Evolutionary conservation across 2,329 filamentous ascomycete genomes (phyloP).

Genomic region (Calonectria fujianensis): DNA sequence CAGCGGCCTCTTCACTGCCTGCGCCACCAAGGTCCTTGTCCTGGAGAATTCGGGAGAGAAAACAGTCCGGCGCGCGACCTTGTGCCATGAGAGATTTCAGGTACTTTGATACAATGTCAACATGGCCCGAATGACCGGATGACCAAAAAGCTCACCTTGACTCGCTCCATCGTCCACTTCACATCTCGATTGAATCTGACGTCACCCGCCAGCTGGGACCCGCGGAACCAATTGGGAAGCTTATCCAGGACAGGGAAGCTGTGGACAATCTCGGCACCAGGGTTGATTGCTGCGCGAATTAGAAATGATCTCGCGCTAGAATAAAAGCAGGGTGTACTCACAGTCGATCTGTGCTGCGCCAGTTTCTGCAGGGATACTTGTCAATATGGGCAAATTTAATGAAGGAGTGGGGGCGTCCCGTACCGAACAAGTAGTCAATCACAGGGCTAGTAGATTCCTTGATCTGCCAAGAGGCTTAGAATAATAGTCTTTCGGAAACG

Average conservation of each 20-base stretch:
- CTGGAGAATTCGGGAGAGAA: neutral
- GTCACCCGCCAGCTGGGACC: neutral
- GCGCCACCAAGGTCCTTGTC: neutral
- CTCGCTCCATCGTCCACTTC: neutral
- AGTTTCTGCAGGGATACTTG: neutral
- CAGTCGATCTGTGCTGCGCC: neutral
- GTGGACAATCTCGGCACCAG: neutral
- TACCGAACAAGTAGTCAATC: slow-evolving; percentile 17
- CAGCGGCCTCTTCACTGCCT: neutral
- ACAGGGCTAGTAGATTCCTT: neutral
- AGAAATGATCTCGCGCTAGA: neutral
- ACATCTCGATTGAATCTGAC: neutral
- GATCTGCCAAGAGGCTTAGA: neutral
- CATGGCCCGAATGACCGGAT: neutral
- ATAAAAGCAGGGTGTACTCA: neutral
- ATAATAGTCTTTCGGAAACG: too few species aligned
- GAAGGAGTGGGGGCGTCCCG: neutral
- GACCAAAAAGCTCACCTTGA: neutral
- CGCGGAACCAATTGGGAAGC: slow-evolving; percentile 3
- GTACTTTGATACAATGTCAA: neutral
- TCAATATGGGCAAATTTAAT: neutral
- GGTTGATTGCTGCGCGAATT: neutral
- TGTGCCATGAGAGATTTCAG: neutral
- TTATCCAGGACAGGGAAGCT: neutral
- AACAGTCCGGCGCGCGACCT: neutral